Evolutionary conservation across 768 basidiomycete genomes (phyloP).

Genomic region (Tricholoma furcatifolium): DNA sequence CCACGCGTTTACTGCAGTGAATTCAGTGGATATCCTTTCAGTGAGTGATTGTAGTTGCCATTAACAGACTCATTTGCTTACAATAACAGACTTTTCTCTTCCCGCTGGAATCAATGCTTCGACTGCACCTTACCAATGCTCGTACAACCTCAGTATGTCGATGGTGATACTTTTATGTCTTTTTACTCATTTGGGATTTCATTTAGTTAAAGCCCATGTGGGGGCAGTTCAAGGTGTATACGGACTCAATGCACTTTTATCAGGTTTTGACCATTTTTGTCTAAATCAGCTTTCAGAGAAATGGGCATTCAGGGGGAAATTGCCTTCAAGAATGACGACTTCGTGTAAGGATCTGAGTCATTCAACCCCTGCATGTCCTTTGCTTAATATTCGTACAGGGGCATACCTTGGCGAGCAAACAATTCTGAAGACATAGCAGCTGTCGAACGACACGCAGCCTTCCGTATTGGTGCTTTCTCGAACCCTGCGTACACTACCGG

Average conservation of each 20-base stretch:
- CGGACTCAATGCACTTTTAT: neutral
- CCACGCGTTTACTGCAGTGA: slow-evolving; percentile 42
- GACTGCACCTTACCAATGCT: slow-evolving; percentile 43
- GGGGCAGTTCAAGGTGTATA: slow-evolving; percentile 45
- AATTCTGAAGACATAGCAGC: slow-evolving; percentile 42
- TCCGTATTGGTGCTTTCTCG: slow-evolving; percentile 49
- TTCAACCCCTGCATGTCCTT: neutral
- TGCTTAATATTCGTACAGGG: slow-evolving; percentile 23
- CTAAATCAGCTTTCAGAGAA: slow-evolving; percentile 36
- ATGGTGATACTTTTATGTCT: neutral
- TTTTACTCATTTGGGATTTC: neutral
- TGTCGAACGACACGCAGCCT: slow-evolving; percentile 48
- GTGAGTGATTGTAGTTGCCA: slow-evolving; percentile 21
- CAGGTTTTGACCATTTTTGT: neutral
- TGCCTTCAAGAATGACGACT: slow-evolving; percentile 53
- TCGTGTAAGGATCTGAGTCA: slow-evolving; percentile 37
- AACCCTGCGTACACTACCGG: slow-evolving; percentile 50
- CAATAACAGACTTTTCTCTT: slow-evolving; percentile 32
- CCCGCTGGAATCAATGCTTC: slow-evolving; percentile 42
- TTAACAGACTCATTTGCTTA: neutral
- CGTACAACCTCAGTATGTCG: slow-evolving; percentile 40
- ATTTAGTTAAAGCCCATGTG: slow-evolving; percentile 45
- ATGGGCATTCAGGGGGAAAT: slow-evolving; percentile 54
- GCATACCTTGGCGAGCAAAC: slow-evolving; percentile 46
- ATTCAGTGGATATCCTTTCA: slow-evolving; percentile 39